Conservation (phyloP, 768 basidiomycete species). For the Kwoniella sp. region DNA sequence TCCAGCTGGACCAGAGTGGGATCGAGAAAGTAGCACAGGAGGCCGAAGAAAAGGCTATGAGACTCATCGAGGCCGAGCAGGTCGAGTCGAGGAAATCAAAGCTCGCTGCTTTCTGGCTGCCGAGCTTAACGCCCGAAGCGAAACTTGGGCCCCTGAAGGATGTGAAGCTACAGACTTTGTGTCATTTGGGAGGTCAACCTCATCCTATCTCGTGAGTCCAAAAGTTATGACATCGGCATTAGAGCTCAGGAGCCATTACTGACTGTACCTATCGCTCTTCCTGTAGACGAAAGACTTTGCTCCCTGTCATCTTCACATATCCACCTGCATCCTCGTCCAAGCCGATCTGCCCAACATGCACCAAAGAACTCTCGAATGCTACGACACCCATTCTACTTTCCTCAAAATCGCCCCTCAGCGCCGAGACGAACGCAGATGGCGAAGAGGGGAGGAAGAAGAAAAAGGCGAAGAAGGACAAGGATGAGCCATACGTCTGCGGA, state of each 20-base stretch:
- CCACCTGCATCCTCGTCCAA: conserved; percentile 42
- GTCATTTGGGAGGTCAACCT: conserved; percentile 74
- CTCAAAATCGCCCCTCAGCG: conserved; percentile 35
- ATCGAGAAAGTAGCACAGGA: conserved; percentile 81
- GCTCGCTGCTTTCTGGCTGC: conserved; percentile 96
- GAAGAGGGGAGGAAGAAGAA: conserved; percentile 40
- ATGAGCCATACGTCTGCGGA: conserved; percentile 62
- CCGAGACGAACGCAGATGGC: conserved; percentile 10
- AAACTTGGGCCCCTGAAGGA: conserved; percentile 71
- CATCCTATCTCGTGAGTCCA: conserved; percentile 74
- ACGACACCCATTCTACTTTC: conserved; percentile 88
- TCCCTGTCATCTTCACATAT: conserved; percentile 76
- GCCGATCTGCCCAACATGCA: conserved; percentile 51
- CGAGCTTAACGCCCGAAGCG: conserved; percentile 81
- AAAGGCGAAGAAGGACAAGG: conserved; percentile 44
- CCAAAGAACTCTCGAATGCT: conserved; percentile 64
- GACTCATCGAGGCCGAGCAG: conserved; percentile 74
- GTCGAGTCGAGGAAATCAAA: conserved; percentile 81
- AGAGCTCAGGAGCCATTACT: background rate
- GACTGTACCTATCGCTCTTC: background rate
- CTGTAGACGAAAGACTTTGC: conserved; percentile 76
- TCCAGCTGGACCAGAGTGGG: conserved; percentile 79
- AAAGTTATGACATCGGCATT: too few species aligned
- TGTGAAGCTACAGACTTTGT: conserved; percentile 83
- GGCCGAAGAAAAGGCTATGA: conserved; percentile 84